Percentiles rank a stretch among this genome's conserved stretches.
These are phyloP conservation scores for Lyophyllum decastes DNA, from an alignment of 768 basidiomycete genomes.

Conservation along the genomic window DNA sequence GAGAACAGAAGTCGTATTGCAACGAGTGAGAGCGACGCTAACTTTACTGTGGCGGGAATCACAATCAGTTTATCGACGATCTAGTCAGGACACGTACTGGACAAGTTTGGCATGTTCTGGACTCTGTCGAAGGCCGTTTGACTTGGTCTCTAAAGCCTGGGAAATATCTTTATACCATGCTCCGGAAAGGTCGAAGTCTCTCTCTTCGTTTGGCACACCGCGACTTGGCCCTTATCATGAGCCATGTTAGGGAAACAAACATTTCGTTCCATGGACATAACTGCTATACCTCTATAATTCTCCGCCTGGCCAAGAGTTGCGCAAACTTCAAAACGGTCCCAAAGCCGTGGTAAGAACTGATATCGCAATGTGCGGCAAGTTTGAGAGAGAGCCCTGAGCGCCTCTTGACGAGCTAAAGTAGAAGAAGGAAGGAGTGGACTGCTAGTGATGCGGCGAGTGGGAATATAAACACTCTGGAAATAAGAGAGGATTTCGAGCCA, in stretches of 20 bases:
- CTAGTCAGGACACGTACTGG: constrained; percentile 17
- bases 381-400: constrained; percentile 34
- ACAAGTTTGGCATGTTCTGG: constrained; percentile 24
- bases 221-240: too few relatives aligned
- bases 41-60: constrained; percentile 15
- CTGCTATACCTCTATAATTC: not conserved
- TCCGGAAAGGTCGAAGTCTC: constrained; percentile 1
- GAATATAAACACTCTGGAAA: constrained; percentile 21
- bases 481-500: constrained; percentile 32
- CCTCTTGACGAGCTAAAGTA: constrained; percentile 27
- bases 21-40: constrained; percentile 30
- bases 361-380: constrained; percentile 28
- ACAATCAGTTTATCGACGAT: not conserved
- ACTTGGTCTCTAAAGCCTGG: constrained; percentile 23
- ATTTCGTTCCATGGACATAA: not conserved
- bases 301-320: constrained; percentile 8
- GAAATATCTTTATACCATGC: constrained; percentile 27
- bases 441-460: constrained; percentile 12
- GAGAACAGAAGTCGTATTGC: constrained; percentile 21
- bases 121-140: constrained; percentile 23
- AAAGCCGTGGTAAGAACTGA: constrained; percentile 29
- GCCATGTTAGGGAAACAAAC: too few relatives aligned
- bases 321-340: constrained; percentile 33
- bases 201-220: not conserved
- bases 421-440: constrained; percentile 16